Evolutionary conservation across 2,329 filamentous ascomycete genomes (phyloP), one percentile per base, ranked within the genome.

Genomic region (Fusarium circinatum): DNA sequence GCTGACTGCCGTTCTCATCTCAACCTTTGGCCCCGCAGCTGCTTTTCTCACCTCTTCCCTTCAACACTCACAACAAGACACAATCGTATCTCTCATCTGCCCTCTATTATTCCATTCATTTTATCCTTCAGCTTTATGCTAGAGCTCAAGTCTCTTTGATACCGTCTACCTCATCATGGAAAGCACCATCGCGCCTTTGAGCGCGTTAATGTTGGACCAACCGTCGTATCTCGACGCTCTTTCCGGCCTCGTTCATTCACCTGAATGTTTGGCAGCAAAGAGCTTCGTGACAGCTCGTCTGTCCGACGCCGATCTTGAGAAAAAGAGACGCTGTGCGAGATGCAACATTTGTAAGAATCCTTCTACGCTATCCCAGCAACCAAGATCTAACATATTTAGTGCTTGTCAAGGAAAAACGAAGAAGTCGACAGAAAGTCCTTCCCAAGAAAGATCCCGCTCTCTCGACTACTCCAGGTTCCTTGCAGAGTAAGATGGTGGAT

Each of bases 361-460:
- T 8, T 30, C 10, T 26, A 0, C 8, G 5, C 3, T 18, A 12
- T 22, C 2, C 9, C 10, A 9, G 8, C 0, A 20, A 32, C 3
- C 2, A 4, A 39, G 1, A 39, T 42, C 52, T 62, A 26, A 62
- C 14, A 11, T 5, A 1, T 15, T 6, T 15, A 62, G 60, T 62
- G 14, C 41, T 58, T 47, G 11, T 18, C 18, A 62, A 47, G 18
- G 1, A 32, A 15, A 6, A 39, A 39, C 30, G 13, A 20, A 13
- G 51, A 26, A 20, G 4, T 32, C 60, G 22, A 4, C 39, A 15
- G 28, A 38, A n/a, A 24, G 6, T 28, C 18, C 24, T 38, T 14
- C 13, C 9, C 1, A 45, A 62, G 6, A 32, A 34, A 58, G 14
- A 32, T 9, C 6, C 34, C 45, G 3, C 8, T 2, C 15, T 0